These are phyloP conservation scores for Ogataea neopini DNA, from an alignment of 805 yeast genomes.

Conservation along the genomic window DNA sequence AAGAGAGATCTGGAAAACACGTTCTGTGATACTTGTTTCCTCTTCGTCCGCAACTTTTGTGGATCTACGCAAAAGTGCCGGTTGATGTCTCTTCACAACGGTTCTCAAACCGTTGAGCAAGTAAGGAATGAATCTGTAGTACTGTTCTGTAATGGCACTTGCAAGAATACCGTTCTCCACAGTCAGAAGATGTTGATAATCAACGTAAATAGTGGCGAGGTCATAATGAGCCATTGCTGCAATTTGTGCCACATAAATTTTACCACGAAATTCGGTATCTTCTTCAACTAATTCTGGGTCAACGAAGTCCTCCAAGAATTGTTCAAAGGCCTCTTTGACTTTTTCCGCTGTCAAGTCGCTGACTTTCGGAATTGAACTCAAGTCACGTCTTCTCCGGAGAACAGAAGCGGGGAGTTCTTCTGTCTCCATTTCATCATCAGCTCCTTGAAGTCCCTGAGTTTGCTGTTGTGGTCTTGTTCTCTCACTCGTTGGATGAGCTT, in stretches of 20 bases:
- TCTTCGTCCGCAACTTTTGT: slow-evolving; percentile 42
- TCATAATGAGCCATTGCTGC: slow-evolving; percentile 79
- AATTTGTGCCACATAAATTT: slow-evolving; percentile 74
- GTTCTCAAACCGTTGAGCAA: slow-evolving; percentile 71
- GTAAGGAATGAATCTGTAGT: slow-evolving; percentile 89
- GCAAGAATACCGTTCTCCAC: slow-evolving; percentile 88
- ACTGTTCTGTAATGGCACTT: slow-evolving; percentile 85
- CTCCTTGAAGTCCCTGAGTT: slow-evolving; percentile 12
- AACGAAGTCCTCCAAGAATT: slow-evolving; percentile 68
- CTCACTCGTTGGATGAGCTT: slow-evolving; percentile 23
- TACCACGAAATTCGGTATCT: slow-evolving; percentile 49
- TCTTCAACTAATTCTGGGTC: slow-evolving; percentile 39
- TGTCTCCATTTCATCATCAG: slow-evolving; percentile 28
- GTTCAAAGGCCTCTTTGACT: slow-evolving; percentile 88
- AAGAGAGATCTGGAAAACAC: slow-evolving; percentile 86
- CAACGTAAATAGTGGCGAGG: slow-evolving; percentile 76
- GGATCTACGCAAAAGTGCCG: slow-evolving; percentile 55
- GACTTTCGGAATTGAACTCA: slow-evolving; percentile 78
- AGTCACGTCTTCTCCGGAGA: slow-evolving; percentile 53
- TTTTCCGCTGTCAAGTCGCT: slow-evolving; percentile 91
- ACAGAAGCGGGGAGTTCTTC: slow-evolving; percentile 30
- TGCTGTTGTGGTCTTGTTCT: slow-evolving; percentile 11
- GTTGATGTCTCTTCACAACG: slow-evolving; percentile 73
- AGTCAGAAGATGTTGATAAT: slow-evolving; percentile 73
- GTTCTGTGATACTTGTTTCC: slow-evolving; percentile 52